These are phyloP conservation scores for Candida insectorum DNA, from an alignment of 805 yeast genomes.

Conservation along the genomic window DNA sequence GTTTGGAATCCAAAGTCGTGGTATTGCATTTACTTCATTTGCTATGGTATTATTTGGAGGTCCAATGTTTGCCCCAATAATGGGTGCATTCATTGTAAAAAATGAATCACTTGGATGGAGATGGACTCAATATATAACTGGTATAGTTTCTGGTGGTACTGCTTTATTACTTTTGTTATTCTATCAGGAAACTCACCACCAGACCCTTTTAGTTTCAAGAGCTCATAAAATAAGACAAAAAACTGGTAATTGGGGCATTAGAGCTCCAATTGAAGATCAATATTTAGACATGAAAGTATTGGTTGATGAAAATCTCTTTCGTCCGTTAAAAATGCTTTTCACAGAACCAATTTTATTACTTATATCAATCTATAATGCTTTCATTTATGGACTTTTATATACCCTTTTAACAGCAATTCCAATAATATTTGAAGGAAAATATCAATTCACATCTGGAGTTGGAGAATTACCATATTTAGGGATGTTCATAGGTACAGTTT, in stretches of 20 bases:
- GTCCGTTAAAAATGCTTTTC: conserved; percentile 35
- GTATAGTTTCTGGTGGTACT: conserved; percentile 30
- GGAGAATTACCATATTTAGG: conserved; percentile 77
- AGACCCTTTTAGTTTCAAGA: conserved; percentile 24
- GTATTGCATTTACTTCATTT: conserved; percentile 73
- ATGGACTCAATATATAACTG: conserved; percentile 51
- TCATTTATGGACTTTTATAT: conserved; percentile 45
- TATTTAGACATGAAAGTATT: conserved; percentile 23
- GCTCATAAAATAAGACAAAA: conserved; percentile 31
- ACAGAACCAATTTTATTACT: conserved; percentile 39
- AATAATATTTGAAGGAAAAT: conserved; percentile 47
- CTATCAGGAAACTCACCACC: conserved; percentile 37
- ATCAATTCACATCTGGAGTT: conserved; percentile 56
- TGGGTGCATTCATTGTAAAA: conserved; percentile 39
- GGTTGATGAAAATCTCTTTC: conserved; percentile 24
- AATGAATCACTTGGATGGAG: conserved; percentile 47
- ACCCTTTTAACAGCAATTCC: conserved; percentile 41
- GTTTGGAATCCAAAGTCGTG: conserved; percentile 61
- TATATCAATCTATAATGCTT: conserved; percentile 41
- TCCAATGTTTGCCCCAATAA: conserved; percentile 76
- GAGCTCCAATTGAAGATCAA: conserved; percentile 32
- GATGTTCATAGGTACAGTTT: conserved; percentile 60
- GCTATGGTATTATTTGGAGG: conserved; percentile 70
- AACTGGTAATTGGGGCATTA: conserved; percentile 34
- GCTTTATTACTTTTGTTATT: conserved; percentile 25